Conservation (phyloP, 2,329 filamentous ascomycete genomes). For the Furcasterigmium sp. region DNA sequence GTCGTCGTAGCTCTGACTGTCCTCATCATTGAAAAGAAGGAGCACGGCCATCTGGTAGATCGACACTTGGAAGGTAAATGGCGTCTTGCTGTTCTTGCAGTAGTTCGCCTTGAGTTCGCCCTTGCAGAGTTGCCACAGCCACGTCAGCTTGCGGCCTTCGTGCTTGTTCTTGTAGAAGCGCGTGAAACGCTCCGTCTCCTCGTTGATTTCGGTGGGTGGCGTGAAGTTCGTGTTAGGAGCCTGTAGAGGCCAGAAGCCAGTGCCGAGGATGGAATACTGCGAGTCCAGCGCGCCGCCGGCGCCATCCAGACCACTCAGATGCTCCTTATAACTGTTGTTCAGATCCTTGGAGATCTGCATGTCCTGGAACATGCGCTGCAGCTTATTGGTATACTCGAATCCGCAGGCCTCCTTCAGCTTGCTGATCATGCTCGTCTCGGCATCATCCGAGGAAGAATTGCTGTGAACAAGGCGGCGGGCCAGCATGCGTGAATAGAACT, state of each 20-base stretch:
- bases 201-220: conserved; percentile 76
- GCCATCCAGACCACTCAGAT: conserved; percentile 58
- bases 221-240: conserved; percentile 84
- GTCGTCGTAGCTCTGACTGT: conserved; percentile 80
- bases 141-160: conserved; percentile 91
- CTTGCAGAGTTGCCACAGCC: conserved; percentile 98
- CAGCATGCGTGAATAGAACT: conserved; percentile 96
- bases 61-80: conserved; percentile 95
- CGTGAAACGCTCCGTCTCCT: conserved; percentile 84
- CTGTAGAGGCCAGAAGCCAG: conserved; percentile 93
- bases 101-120: conserved; percentile 94
- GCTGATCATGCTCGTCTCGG: conserved; percentile 98
- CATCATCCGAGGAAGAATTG: conserved; percentile 93
- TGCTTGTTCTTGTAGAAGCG: conserved; percentile 96
- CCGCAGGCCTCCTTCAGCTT: conserved; percentile 98
- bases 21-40: conserved; percentile 88
- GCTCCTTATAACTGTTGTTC: conserved; percentile 82
- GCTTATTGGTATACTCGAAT: conserved; percentile 98
- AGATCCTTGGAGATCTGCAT: conserved; percentile 99
- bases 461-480: conserved; percentile 91
- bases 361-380: conserved; percentile 99
- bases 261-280: conserved; percentile 87
- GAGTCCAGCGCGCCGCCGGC: conserved; percentile 74
- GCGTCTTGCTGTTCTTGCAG: conserved; percentile 81
- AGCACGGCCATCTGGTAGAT: conserved; percentile 98